Evolutionary conservation across 768 basidiomycete genomes (phyloP).

Genomic region (Pholiota microspora): DNA sequence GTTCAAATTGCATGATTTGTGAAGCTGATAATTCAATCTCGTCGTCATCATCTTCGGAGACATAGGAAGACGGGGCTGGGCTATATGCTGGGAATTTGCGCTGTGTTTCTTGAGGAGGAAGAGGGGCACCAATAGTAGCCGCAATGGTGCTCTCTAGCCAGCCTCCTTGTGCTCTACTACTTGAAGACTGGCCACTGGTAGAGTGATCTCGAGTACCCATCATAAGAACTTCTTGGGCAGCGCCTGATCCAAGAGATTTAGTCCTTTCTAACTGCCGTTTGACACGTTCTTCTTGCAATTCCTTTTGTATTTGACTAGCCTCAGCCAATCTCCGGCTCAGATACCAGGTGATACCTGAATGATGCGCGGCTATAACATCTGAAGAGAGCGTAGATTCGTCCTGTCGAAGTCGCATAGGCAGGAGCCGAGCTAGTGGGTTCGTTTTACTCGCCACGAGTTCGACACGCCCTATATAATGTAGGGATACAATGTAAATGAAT

Average conservation of each 20-base stretch:
- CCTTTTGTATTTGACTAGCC: constrained; percentile 74
- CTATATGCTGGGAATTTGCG: constrained; percentile 25
- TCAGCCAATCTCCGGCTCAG: constrained; percentile 79
- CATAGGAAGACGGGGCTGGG: constrained; percentile 30
- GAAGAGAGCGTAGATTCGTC: constrained; percentile 52
- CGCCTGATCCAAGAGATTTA: constrained; percentile 79
- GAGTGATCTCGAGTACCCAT: constrained; percentile 31
- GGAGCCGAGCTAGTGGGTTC: constrained; percentile 64
- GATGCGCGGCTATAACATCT: constrained; percentile 87
- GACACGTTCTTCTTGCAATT: constrained; percentile 93
- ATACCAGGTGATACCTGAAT: constrained; percentile 90
- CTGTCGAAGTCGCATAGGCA: constrained; percentile 68
- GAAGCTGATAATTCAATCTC: constrained; percentile 81
- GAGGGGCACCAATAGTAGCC: constrained; percentile 51
- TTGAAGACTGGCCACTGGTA: constrained; percentile 1
- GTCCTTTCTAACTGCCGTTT: constrained; percentile 85
- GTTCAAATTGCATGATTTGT: constrained; percentile 91
- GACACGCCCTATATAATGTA: constrained; percentile 49
- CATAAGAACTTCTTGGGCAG: constrained; percentile 58
- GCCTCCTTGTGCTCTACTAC: constrained; percentile 32
- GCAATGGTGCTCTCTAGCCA: constrained; percentile 67
- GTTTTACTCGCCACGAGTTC: constrained; percentile 64
- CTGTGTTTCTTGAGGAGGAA: constrained; percentile 22
- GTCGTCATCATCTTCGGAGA: constrained; percentile 67
- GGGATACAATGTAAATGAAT: constrained; percentile 13